Percentiles rank a stretch among this genome's conserved stretches.
Conservation (phyloP, 192 early-diverging fungal species). For the Rhizophagus prolifer region DNA sequence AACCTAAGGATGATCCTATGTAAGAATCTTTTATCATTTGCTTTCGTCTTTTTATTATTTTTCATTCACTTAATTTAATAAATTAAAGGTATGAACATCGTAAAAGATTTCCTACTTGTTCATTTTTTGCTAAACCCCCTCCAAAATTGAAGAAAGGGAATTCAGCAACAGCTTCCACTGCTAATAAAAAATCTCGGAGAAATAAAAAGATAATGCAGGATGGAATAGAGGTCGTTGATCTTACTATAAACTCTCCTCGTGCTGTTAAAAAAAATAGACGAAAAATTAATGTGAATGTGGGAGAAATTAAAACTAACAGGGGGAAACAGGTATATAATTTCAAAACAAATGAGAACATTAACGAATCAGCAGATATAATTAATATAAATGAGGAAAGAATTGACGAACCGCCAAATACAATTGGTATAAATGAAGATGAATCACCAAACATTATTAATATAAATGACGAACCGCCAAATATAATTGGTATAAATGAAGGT, state of each 20-base stretch:
- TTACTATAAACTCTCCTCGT: background rate
- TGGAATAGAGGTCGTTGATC: background rate
- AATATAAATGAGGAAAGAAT: background rate
- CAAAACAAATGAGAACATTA: background rate
- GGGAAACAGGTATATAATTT: too few species aligned
- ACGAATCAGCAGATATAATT: too few species aligned
- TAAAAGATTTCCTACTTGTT: conserved; percentile 32
- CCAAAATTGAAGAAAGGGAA: conserved; percentile 30
- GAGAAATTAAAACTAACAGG: too few species aligned
- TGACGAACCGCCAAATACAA: background rate
- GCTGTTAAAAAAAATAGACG: too few species aligned
- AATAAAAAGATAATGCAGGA: background rate
- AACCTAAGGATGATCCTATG: conserved; percentile 37
- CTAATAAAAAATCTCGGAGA: conserved; percentile 2
- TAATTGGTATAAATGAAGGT: background rate
- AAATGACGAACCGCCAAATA: background rate
- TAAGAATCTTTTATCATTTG: conserved; percentile 6
- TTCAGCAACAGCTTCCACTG: conserved; percentile 2
- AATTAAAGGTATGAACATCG: conserved; percentile 32
- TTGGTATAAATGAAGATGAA: background rate
- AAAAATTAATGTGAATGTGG: too few species aligned
- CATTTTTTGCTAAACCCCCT: conserved; percentile 36
- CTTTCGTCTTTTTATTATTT: background rate
- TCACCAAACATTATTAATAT: background rate
- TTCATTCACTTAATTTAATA: background rate